Evolutionary conservation across 2,329 filamentous ascomycete species (phyloP).

Genomic region (Gremmenia infestans): DNA sequence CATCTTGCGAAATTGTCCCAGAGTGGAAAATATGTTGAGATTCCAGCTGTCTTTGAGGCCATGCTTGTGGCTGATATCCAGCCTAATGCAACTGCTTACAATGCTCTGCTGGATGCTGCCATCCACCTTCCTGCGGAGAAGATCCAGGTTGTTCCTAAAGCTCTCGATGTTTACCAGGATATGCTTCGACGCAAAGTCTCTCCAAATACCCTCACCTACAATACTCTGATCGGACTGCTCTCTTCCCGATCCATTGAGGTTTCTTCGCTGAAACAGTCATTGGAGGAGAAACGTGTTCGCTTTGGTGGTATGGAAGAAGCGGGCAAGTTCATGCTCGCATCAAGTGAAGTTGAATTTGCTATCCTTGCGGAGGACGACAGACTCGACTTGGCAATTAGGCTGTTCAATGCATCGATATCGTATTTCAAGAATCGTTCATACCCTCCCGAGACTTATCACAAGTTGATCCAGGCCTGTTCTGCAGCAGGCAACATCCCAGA

Average conservation of each 20-base stretch:
- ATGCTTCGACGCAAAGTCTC: slow-evolving; percentile 84
- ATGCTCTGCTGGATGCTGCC: slow-evolving; percentile 78
- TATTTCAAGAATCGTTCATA: slow-evolving; percentile 55
- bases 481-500: slow-evolving; percentile 74
- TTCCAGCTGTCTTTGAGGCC: slow-evolving; percentile 84
- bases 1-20: slow-evolving; percentile 72
- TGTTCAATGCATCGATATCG: slow-evolving; percentile 73
- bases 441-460: slow-evolving; percentile 76
- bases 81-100: slow-evolving; percentile 84
- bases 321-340: slow-evolving; percentile 83
- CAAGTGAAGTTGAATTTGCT: slow-evolving; percentile 79
- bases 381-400: slow-evolving; percentile 74
- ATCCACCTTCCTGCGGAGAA: slow-evolving; percentile 75
- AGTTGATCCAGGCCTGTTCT: slow-evolving; percentile 83
- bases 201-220: slow-evolving; percentile 81
- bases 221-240: slow-evolving; percentile 78
- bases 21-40: slow-evolving; percentile 73
- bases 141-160: slow-evolving; percentile 82
- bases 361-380: slow-evolving; percentile 85
- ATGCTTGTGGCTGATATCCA: slow-evolving; percentile 79
- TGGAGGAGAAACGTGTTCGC: slow-evolving; percentile 78
- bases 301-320: slow-evolving; percentile 82
- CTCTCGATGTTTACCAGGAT: slow-evolving; percentile 90
- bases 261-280: slow-evolving; percentile 61
- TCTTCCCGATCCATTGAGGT: slow-evolving; percentile 78